These are phyloP conservation scores for Luffa acutangula DNA, from an alignment of 306 rosid genomes.

Conservation along the genomic window DNA sequence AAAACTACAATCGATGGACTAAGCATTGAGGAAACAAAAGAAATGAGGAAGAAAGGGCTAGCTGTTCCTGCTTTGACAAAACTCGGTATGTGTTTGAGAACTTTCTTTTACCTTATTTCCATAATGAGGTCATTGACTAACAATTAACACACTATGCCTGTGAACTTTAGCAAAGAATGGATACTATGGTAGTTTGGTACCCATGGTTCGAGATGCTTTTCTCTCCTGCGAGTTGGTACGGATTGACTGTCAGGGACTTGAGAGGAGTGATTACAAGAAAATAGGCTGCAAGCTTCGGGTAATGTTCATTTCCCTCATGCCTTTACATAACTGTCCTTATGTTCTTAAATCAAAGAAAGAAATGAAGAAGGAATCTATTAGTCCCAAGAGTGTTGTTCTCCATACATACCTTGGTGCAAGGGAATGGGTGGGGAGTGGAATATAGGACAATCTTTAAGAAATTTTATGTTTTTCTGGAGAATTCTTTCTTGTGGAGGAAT, in stretches of 20 bases:
- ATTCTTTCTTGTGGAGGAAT: not conserved
- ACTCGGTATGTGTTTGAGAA: conserved; percentile 37
- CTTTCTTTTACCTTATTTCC: not conserved
- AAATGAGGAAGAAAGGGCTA: conserved; percentile 78
- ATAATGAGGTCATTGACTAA: conserved; percentile 9
- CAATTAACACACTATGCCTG: conserved; percentile 9
- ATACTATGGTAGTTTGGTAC: conserved; percentile 63
- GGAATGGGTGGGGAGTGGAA: not conserved
- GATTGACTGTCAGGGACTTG: conserved; percentile 79
- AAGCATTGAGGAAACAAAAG: conserved; percentile 74
- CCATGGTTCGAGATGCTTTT: conserved; percentile 95
- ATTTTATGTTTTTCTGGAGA: not conserved
- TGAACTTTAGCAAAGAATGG: conserved; percentile 76
- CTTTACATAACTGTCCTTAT: not conserved
- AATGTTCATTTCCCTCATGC: not conserved
- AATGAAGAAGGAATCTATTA: not conserved
- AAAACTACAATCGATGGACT: conserved; percentile 84
- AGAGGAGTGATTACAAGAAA: conserved; percentile 90
- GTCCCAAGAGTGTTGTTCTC: not conserved
- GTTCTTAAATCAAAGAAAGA: not conserved
- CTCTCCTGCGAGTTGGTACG: conserved; percentile 56
- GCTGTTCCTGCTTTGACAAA: conserved; percentile 73
- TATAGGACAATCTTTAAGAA: not conserved
- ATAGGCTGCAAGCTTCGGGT: conserved; percentile 94
- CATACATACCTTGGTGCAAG: not conserved